Evolutionary conservation across 257 asterid species (phyloP), one percentile per base, ranked within the genome.

Genomic region (Gentiana macrophylla): DNA sequence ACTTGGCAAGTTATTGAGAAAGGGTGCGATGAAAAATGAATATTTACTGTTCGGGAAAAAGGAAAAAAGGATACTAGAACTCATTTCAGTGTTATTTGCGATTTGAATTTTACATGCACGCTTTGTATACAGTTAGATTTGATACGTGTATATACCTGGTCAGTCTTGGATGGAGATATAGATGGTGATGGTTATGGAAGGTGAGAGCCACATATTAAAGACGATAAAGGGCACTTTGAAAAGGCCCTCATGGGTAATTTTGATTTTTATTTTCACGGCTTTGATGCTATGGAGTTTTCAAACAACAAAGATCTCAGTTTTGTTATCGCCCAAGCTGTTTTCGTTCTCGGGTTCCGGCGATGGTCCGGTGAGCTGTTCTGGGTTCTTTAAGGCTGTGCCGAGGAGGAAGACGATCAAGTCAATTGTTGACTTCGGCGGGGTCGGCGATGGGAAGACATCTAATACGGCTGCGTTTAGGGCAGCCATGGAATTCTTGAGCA

Each of bases 401-500:
- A 60, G 50, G 67, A 72, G 82, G 61, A 67, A 36, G 72, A 70
- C 70, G 70, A 80, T 67, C 63, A 83, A 74, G 70, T 91, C 96
- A 3, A 83, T 91, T 60, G 50, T 52, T 35, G 93, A 84, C 4
- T 87, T 87, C n/a, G 96, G 96, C 4, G 98, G 94, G 3, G 86
- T 91, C 8, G 94, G 96, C 32, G 96, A 91, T 43, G 98, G 95
- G 60, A 60, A 4, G 37, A 76, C 89, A 8, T 91, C 96, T 3
- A 91, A 91, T 65, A 91, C 98, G 82, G 89, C 79, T 68, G 86
- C 96, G 72, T 91, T 91, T 71, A 62, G 73, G 68, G 57, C 74
- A 66, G 98, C 96, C 9, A 60, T 87, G 73, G 79, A 67, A 53
- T 74, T 64, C 50, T 51, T 84, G 89, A 74, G 55, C 38, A 47